Conservation (phyloP, 208 protist genomes). For the Acanthamoeba sp. region DNA sequence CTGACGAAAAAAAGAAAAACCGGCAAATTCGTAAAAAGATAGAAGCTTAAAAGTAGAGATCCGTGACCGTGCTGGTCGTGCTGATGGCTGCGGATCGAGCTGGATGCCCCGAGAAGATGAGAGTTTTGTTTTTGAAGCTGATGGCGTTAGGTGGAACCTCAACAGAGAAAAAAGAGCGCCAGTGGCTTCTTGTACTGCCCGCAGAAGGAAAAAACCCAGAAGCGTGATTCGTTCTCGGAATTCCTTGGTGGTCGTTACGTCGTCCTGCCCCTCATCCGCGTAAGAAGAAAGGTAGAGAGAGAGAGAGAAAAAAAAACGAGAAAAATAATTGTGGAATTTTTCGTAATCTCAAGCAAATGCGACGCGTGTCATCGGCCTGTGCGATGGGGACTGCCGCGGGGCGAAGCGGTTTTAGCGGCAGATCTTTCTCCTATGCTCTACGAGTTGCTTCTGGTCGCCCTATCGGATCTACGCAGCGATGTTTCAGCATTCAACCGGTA, state of each 20-base stretch:
- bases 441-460: background rate
- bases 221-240: background rate
- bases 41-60: background rate
- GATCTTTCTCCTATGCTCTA: background rate
- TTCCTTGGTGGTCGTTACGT: background rate
- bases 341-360: background rate
- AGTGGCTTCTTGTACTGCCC: background rate
- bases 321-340: background rate
- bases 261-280: background rate
- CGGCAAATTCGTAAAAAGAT: too few relatives aligned
- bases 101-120: background rate
- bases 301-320: background rate
- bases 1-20: background rate
- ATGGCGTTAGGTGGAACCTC: conserved; percentile 42
- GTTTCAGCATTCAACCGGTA: background rate
- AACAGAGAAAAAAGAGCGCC: background rate
- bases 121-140: background rate
- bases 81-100: background rate
- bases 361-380: background rate
- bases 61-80: background rate
- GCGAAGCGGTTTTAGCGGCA: background rate
- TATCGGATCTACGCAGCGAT: background rate
- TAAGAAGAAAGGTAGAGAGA: too few relatives aligned
- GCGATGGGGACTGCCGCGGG: background rate
- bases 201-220: background rate